Evolutionary conservation across 2,329 filamentous ascomycete species (phyloP), one percentile per base, ranked within the genome.

Genomic region (Alternaria sp.): DNA sequence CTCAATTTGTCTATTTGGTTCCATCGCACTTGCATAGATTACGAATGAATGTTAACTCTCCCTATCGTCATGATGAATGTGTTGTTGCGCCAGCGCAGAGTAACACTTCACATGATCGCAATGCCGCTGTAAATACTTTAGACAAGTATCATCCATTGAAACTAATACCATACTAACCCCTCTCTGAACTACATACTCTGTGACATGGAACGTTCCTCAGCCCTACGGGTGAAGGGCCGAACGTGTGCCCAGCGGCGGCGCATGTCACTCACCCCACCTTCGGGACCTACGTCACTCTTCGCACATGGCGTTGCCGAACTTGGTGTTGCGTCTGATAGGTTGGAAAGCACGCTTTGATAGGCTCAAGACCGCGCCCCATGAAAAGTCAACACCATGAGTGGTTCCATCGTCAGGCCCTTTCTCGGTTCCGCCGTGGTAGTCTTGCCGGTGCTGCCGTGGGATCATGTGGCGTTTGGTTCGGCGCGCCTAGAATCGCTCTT

Each of bases 191-290:
- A 40, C 44, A 30, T 40, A 21, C 50, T 43, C 49, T 43, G 32
- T 62, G 49, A 56, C 44, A 36, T 60, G 26, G 53, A 66, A 57
- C 59, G 45, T 62, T 67, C 62, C 56, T 67, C 66, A 68, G 66
- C 66, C 66, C 62, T 68, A 65, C 52, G 52, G 57, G 25, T 32
- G 56, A 63, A 62, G 65, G 55, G 57, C 65, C 59, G 61, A 61
- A 59, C 50, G 49, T 52, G 44, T 21, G 49, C 62, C 49, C 56
- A 52, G 43, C 56, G 49, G 60, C 61, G 61, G 61, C 57, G 61
- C 45, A 40, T 60, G 54, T 66, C 59, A 61, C 46, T 50, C 58
- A 63, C 65, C 62, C 65, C 65, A 62, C 65, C 26, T 61, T 45
- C 30, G 51, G 61, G 28, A 45, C 53, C 53, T 59, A 67, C 66